phyloP scores from a whole-genome alignment of 177 flowering plant genomes.

The Vitis hybrid region DNA sequence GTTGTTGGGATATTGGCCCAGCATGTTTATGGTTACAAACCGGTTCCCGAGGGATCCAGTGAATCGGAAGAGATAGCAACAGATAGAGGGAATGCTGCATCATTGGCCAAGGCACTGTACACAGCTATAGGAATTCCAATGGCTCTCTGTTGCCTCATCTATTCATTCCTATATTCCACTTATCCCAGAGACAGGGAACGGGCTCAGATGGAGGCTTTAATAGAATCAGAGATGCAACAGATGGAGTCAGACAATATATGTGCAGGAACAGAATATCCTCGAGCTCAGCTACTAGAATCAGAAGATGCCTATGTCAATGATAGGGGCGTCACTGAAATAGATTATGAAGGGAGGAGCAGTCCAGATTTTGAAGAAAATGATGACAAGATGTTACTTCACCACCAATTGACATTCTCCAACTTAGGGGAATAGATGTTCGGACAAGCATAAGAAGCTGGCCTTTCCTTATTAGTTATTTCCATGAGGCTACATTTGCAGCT shows the following conservation, averaged over 20 bases:
- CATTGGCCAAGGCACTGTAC: constrained; percentile 85
- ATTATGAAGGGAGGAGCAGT: constrained; percentile 35
- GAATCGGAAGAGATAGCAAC: constrained; percentile 52
- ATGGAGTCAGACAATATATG: constrained; percentile 38
- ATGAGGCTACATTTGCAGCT: neutral
- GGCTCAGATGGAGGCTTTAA: constrained; percentile 68
- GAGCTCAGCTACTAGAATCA: constrained; percentile 15
- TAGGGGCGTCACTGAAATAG: constrained; percentile 41
- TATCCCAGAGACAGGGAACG: constrained; percentile 84
- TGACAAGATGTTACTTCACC: constrained; percentile 43
- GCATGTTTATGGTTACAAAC: constrained; percentile 77
- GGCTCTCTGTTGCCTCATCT: constrained; percentile 73
- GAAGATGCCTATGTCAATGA: constrained; percentile 27
- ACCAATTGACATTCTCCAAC: constrained; percentile 41
- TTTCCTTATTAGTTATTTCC: too few relatives aligned
- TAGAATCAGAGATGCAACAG: constrained; percentile 75
- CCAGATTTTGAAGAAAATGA: constrained; percentile 48
- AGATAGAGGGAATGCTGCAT: constrained; percentile 78
- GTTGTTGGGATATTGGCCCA: constrained; percentile 81
- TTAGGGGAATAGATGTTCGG: constrained; percentile 19
- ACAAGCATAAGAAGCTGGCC: neutral
- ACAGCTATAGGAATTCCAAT: constrained; percentile 74
- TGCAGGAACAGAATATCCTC: constrained; percentile 21
- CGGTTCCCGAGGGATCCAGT: constrained; percentile 53
- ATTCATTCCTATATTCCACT: constrained; percentile 74